Evolutionary conservation across 257 asterid species (phyloP).

Genomic region (Apocynum venetum): DNA sequence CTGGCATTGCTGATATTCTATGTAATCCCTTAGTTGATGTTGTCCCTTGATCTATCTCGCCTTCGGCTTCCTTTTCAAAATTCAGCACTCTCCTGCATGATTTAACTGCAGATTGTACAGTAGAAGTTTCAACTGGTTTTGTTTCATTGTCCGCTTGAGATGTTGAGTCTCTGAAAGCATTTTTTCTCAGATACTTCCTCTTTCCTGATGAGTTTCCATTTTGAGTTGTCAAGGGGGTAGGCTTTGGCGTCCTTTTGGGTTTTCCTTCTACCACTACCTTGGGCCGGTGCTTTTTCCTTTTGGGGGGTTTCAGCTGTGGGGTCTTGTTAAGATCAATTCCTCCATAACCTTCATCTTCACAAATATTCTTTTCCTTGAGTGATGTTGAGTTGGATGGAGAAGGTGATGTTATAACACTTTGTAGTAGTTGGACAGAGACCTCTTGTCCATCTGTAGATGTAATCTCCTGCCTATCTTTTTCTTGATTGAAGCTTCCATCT

Average conservation of each 20-base stretch:
- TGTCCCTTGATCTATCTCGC: slow-evolving; percentile 37
- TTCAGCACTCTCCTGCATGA: slow-evolving; percentile 59
- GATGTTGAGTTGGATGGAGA: slow-evolving; percentile 28
- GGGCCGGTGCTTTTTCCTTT: slow-evolving; percentile 80
- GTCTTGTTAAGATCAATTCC: slow-evolving; percentile 70
- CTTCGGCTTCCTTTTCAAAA: slow-evolving; percentile 42
- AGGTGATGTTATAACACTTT: slow-evolving; percentile 23
- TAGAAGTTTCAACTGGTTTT: slow-evolving; percentile 30
- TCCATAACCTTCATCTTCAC: slow-evolving; percentile 27
- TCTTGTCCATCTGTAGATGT: slow-evolving; percentile 24
- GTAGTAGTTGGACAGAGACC: slow-evolving; percentile 25
- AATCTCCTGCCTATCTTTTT: slow-evolving; percentile 32
- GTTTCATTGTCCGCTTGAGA: slow-evolving; percentile 26
- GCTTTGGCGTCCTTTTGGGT: slow-evolving; percentile 54
- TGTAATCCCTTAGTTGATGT: slow-evolving; percentile 26
- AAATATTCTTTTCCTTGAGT: slow-evolving; percentile 27
- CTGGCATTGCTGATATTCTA: slow-evolving; percentile 24
- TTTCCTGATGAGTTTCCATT: slow-evolving; percentile 41
- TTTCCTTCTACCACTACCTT: slow-evolving; percentile 81
- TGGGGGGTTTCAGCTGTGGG: slow-evolving; percentile 60
- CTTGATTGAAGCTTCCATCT: slow-evolving; percentile 29
- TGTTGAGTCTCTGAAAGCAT: slow-evolving; percentile 33
- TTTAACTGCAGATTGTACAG: slow-evolving; percentile 32
- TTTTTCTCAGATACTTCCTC: slow-evolving; percentile 59
- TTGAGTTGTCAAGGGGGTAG: slow-evolving; percentile 30